Conservation (phyloP, 495 filamentous ascomycete genomes). For the Durotheca rogersii region DNA sequence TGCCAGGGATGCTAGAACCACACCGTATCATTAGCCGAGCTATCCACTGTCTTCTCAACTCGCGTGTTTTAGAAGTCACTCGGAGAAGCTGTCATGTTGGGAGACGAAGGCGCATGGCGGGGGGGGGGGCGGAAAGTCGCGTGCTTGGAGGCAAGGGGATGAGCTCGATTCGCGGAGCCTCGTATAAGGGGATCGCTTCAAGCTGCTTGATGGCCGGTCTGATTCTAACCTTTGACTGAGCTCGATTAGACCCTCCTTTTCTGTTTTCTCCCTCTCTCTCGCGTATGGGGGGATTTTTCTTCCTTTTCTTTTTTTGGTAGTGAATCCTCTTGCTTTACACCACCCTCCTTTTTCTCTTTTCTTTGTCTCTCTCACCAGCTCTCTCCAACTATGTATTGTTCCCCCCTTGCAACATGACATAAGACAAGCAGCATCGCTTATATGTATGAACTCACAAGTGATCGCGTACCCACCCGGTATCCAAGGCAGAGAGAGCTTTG, state of each 20-base stretch:
- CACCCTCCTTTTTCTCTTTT: no score
- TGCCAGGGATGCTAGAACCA: constrained; percentile 13
- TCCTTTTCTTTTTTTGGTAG: neutral
- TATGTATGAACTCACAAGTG: constrained; percentile 14
- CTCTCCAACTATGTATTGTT: no score
- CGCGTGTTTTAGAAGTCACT: constrained; percentile 3
- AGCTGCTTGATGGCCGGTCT: neutral
- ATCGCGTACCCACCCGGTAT: constrained; percentile 1
- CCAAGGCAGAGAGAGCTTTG: constrained; percentile 1
- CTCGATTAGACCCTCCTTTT: constrained; percentile 11
- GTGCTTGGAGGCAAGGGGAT: constrained; percentile 17
- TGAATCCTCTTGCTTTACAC: no score
- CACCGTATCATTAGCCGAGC: constrained; percentile 17
- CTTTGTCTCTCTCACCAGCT: no score
- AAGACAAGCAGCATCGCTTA: constrained; percentile 8
- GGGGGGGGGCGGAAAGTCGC: constrained; percentile 13
- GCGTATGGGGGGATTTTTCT: neutral
- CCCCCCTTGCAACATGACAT: constrained; percentile 3
- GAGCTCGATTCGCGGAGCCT: constrained; percentile 13
- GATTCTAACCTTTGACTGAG: neutral
- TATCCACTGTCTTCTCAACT: constrained; percentile 10
- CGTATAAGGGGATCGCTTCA: constrained; percentile 9
- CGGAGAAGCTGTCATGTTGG: constrained; percentile 16
- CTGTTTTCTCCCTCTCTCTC: neutral
- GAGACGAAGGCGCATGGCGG: constrained; percentile 19